Conservation (phyloP, 768 basidiomycete species). For the Amanita pallidorosea region DNA sequence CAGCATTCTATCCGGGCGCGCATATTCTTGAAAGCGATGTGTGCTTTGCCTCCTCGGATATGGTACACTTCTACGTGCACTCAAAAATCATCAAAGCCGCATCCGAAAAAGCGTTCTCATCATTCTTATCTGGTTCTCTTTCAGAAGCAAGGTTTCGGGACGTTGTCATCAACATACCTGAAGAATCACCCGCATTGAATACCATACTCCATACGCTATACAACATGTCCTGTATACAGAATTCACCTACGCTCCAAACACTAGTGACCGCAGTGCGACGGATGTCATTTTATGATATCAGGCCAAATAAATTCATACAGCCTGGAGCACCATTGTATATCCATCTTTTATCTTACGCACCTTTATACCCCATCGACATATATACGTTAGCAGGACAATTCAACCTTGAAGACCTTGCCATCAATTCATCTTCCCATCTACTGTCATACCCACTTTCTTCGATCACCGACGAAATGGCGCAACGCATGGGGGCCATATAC, state of each 20-base stretch:
- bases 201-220: constrained; percentile 47
- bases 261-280: constrained; percentile 33
- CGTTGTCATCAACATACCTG: constrained; percentile 29
- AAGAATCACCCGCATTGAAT: constrained; percentile 37
- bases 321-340: constrained; percentile 19
- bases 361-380: constrained; percentile 23
- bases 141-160: not conserved
- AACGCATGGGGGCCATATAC: constrained; percentile 29
- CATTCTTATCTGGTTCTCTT: not conserved
- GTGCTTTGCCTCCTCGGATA: constrained; percentile 8
- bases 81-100: constrained; percentile 1
- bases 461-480: constrained; percentile 26
- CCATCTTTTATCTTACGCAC: constrained; percentile 23
- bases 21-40: constrained; percentile 4
- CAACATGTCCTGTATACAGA: constrained; percentile 36
- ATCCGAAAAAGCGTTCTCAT: constrained; percentile 8
- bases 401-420: constrained; percentile 26
- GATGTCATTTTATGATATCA: constrained; percentile 16
- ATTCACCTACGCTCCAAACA: constrained; percentile 37
- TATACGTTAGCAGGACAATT: constrained; percentile 29
- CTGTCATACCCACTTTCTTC: constrained; percentile 21
- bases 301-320: constrained; percentile 13
- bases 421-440: constrained; percentile 25
- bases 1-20: constrained; percentile 6
- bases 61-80: constrained; percentile 9